These are phyloP conservation scores for Colletotrichum salicis DNA, from an alignment of 2,329 filamentous ascomycete species.

Conservation along the genomic window DNA sequence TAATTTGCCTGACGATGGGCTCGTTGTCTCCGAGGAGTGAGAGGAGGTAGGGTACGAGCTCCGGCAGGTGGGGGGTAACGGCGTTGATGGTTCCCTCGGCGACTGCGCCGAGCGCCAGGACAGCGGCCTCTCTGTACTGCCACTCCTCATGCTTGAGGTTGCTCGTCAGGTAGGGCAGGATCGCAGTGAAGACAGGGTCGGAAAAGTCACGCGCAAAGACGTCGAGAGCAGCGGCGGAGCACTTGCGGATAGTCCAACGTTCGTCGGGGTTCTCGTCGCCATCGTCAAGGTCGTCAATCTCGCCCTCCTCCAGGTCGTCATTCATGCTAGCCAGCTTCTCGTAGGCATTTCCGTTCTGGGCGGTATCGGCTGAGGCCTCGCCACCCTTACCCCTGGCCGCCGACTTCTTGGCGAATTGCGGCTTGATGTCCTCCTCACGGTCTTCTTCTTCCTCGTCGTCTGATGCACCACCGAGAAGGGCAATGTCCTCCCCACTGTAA, in stretches of 20 bases:
- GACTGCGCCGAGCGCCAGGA: constrained; percentile 92
- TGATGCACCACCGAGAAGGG: constrained; percentile 82
- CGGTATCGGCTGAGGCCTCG: constrained; percentile 60
- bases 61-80: constrained; percentile 88
- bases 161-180: constrained; percentile 89
- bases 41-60: constrained; percentile 90
- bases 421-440: constrained; percentile 88
- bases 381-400: constrained; percentile 68
- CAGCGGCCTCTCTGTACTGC: constrained; percentile 92
- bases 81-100: constrained; percentile 93
- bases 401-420: constrained; percentile 82
- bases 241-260: constrained; percentile 95
- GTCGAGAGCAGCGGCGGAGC: constrained; percentile 93
- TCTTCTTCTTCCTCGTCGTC: constrained; percentile 95
- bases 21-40: constrained; percentile 85
- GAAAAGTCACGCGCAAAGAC: constrained; percentile 93
- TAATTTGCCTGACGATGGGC: constrained; percentile 94
- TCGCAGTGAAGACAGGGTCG: constrained; percentile 87
- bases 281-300: constrained; percentile 76
- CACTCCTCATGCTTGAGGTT: constrained; percentile 91
- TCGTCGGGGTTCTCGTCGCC: constrained; percentile 89
- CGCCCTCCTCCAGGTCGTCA: constrained; percentile 86
- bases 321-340: constrained; percentile 69
- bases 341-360: constrained; percentile 65
- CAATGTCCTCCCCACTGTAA: constrained; percentile 93